Percentiles rank a stretch among this genome's conserved stretches.
Conservation (phyloP, 306 rosid species). For the Calophaca sinica region DNA sequence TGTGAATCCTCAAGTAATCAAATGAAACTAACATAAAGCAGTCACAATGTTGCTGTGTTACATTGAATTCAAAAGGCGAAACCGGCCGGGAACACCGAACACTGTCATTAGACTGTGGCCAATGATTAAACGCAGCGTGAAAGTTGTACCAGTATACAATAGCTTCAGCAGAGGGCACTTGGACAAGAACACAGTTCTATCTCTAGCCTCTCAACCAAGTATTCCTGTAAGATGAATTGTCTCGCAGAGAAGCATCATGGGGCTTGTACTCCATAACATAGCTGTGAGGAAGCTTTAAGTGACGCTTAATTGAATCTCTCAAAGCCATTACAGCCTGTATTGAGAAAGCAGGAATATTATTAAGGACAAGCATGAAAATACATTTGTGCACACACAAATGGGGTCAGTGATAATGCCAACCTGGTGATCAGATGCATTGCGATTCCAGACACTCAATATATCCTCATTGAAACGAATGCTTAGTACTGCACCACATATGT, state of each 20-base stretch:
- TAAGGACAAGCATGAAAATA: neutral
- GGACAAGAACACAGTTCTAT: slow-evolving; percentile 7
- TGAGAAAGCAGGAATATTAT: slow-evolving; percentile 30
- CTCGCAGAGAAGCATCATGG: slow-evolving; percentile 88
- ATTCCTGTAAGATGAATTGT: slow-evolving; percentile 93
- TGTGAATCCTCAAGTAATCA: slow-evolving; percentile 12
- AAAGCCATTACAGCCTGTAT: slow-evolving; percentile 88
- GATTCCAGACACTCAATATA: slow-evolving; percentile 90
- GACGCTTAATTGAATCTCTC: slow-evolving; percentile 87
- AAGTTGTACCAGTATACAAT: slow-evolving; percentile 14
- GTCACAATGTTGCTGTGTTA: slow-evolving; percentile 12
- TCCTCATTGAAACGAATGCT: slow-evolving; percentile 96
- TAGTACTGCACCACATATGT: slow-evolving; percentile 91
- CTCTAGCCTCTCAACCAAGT: slow-evolving; percentile 93
- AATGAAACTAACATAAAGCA: slow-evolving; percentile 35
- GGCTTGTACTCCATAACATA: slow-evolving; percentile 97
- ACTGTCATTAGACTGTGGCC: slow-evolving; percentile 34
- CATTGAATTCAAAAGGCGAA: slow-evolving; percentile 42
- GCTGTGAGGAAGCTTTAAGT: slow-evolving; percentile 89
- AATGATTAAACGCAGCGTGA: slow-evolving; percentile 2
- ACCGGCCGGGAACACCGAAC: slow-evolving; percentile 37
- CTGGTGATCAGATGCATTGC: slow-evolving; percentile 92
- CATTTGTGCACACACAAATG: neutral
- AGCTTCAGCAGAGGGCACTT: neutral
- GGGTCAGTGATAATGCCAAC: slow-evolving; percentile 48